Percentiles rank a stretch among this genome's conserved stretches.
These are phyloP conservation scores for Fraxinus excelsior DNA, from an alignment of 257 asterid genomes.

Conservation along the genomic window DNA sequence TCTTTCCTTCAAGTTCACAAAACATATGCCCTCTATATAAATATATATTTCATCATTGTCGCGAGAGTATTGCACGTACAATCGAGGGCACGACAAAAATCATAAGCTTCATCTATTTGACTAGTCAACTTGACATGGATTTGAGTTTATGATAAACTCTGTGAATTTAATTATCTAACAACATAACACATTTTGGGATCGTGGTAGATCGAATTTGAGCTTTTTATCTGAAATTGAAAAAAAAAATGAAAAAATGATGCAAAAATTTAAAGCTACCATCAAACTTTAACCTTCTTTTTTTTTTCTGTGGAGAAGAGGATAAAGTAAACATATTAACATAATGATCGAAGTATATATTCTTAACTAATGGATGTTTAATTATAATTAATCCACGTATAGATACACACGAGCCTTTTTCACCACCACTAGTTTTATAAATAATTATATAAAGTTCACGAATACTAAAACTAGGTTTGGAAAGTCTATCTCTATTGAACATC, in stretches of 20 bases:
- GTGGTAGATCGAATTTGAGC: neutral
- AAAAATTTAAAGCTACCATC: conserved; percentile 33
- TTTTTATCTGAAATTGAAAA: conserved; percentile 2
- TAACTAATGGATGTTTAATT: conserved; percentile 29
- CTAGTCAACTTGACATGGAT: too few species aligned
- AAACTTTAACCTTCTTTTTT: conserved; percentile 30
- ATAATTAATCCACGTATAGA: neutral
- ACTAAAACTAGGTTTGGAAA: too few species aligned
- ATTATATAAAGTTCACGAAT: too few species aligned
- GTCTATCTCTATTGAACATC: too few species aligned
- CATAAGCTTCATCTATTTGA: too few species aligned
- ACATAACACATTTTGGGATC: neutral
- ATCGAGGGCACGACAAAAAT: too few species aligned
- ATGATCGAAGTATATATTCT: conserved; percentile 40
- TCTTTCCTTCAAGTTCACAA: too few species aligned
- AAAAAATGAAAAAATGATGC: conserved; percentile 5
- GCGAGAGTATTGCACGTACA: neutral
- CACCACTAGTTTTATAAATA: too few species aligned
- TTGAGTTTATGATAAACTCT: too few species aligned
- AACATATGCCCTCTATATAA: neutral
- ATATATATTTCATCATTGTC: neutral
- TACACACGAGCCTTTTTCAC: neutral
- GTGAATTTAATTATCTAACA: too few species aligned
- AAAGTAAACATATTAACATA: conserved; percentile 23
- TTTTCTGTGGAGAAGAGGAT: conserved; percentile 24